A percentile compares a stretch with the other conserved stretches of the same genome.
These are phyloP conservation scores for Neonectria faginata DNA, from an alignment of 2,329 filamentous ascomycete genomes.

Conservation along the genomic window DNA sequence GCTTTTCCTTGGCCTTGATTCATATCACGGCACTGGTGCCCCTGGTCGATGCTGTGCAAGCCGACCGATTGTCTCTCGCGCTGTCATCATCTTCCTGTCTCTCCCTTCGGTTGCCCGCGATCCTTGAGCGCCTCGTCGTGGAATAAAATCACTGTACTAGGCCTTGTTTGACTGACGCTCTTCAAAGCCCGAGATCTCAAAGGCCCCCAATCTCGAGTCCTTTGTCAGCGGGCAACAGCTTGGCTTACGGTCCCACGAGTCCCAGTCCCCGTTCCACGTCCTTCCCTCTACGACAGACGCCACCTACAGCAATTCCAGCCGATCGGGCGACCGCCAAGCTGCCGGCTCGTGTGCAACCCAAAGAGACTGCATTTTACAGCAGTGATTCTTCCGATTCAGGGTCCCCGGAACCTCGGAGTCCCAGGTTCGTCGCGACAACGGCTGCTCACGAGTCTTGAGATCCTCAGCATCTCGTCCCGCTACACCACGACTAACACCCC, in stretches of 20 bases:
- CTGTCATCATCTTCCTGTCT: slow-evolving; percentile 34
- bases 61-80: slow-evolving; percentile 36
- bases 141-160: slow-evolving; percentile 36
- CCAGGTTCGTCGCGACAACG: slow-evolving; percentile 47
- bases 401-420: slow-evolving; percentile 47
- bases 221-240: slow-evolving; percentile 58
- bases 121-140: slow-evolving; percentile 42
- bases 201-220: slow-evolving; percentile 63
- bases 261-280: slow-evolving; percentile 51
- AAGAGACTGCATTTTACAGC: slow-evolving; percentile 51
- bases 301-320: slow-evolving; percentile 36
- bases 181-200: slow-evolving; percentile 56
- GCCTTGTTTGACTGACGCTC: slow-evolving; percentile 36
- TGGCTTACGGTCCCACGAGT: slow-evolving; percentile 57
- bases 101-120: slow-evolving; percentile 32
- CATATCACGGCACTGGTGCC: slow-evolving; percentile 27
- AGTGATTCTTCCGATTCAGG: slow-evolving; percentile 53
- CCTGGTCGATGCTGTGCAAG: slow-evolving; percentile 42
- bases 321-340: slow-evolving; percentile 34
- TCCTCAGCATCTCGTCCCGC: slow-evolving; percentile 7
- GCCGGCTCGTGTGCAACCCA: slow-evolving; percentile 26
- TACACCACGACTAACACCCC: slow-evolving; percentile 24
- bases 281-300: slow-evolving; percentile 45
- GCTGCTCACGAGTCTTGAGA: slow-evolving; percentile 15
- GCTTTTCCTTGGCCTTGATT: slow-evolving; percentile 25